Base-by-base conservation (phyloP, 192 early-diverging fungal genomes). In the Phlyctochytrium arcticum region DNA sequence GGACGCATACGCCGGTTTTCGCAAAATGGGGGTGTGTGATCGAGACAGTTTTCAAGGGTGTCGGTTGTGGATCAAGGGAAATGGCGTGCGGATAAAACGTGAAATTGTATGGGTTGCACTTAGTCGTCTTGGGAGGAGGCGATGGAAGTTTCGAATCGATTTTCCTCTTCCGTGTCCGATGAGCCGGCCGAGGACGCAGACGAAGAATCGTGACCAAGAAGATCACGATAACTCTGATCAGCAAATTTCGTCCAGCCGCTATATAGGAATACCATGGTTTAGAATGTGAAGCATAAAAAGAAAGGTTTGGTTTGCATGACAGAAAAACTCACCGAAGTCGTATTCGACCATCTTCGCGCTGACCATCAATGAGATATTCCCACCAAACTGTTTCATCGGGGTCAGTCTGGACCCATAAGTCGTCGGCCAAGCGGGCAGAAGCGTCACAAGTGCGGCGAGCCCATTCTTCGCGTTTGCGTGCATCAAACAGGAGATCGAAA, bases 401-500 rank as follows among this genome's bases (percentile, higher is more conserved):
- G 3, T 42, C 57, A 0, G 39, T 10, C 21, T 10, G 19, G n/a
- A 79, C 60, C 36, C 57, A 68, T 15, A 85, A 62, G 32, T 82
- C 76, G 53, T 85, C 79, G 26, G 63, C 47, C 37, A 81, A 74
- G 17, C 83, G 67, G 60, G 77, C 84, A 36, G 37, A n/a, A 29
- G 83, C 81, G 47, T 85, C 81, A 17, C 42, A 19, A 23, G 80
- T 79, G 36, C 79, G 46, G 5, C 79, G 65, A 3, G 78, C 42
- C 50, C 80, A 62, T 17, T 29, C 47, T 30, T 85, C 83, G 65
- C 83, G 79, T 35, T 72, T 71, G 3, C 73, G 58, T 4, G 76
- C 37, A 60, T 85, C 83, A 70, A 85, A 85, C 26, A 85, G 19
- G 55, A 84, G 75, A 39, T 85, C 79, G 55, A 85, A 84, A 19